Percentiles rank a stretch among this genome's conserved stretches.
Evolutionary conservation across 1,284 basidiomycete species (phyloP).

Genomic region (Cutaneotrichosporon cyanovorans): DNA sequence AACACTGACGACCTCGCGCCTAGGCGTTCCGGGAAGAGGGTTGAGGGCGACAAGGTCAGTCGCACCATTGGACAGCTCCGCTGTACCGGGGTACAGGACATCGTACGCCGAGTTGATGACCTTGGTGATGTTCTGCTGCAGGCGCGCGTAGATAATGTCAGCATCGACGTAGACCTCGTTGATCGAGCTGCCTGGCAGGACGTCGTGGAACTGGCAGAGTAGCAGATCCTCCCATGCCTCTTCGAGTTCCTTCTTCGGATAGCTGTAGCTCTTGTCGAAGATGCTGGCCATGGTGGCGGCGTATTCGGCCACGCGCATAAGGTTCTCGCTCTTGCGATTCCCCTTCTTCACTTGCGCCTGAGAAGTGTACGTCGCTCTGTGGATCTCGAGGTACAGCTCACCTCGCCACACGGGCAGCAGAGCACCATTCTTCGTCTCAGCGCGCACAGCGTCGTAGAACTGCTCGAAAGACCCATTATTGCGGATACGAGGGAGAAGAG

Average conservation of each 20-base stretch:
- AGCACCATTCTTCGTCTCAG: constrained; percentile 60
- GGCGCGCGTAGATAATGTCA: constrained; percentile 70
- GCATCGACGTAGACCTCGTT: constrained; percentile 79
- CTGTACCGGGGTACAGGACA: constrained; percentile 60
- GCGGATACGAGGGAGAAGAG: constrained; percentile 69
- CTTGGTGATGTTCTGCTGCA: constrained; percentile 58
- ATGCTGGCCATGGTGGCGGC: constrained; percentile 76
- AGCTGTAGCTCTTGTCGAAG: constrained; percentile 54
- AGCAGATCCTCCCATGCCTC: constrained; percentile 87
- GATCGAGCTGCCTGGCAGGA: constrained; percentile 86
- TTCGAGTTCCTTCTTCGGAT: constrained; percentile 69
- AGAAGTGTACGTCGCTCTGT: constrained; percentile 68
- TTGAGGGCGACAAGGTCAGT: constrained; percentile 44
- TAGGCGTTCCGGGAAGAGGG: constrained; percentile 29
- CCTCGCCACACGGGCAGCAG: constrained; percentile 84
- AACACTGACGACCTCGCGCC: constrained; percentile 36
- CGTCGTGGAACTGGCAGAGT: constrained; percentile 86
- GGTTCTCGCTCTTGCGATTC: constrained; percentile 86
- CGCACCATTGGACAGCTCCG: constrained; percentile 8
- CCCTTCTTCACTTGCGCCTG: constrained; percentile 94
- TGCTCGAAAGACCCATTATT: constrained; percentile 81
- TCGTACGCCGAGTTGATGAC: constrained; percentile 71
- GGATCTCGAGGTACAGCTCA: constrained; percentile 84
- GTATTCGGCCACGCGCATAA: constrained; percentile 78
- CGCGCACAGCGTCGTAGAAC: constrained; percentile 74